A percentile compares a stretch with the other conserved stretches of the same genome.
phyloP scores from a whole-genome alignment of 2,329 filamentous ascomycete genomes.

The Cladophialophora yegresii region DNA sequence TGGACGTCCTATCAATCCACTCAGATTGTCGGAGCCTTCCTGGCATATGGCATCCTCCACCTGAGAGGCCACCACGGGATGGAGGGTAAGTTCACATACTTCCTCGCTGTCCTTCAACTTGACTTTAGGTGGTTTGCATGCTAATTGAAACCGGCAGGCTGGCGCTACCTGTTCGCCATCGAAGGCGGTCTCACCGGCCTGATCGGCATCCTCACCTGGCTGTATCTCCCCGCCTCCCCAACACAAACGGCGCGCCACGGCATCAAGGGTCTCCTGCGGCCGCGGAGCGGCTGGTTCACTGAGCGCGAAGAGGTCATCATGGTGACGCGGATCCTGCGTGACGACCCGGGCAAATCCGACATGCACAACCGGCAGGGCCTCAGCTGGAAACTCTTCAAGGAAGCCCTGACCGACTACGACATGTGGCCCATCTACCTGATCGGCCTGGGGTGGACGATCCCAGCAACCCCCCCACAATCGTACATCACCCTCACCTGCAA shows the following conservation, averaged over 20 bases:
- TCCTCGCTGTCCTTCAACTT: not conserved
- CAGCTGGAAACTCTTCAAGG: slow-evolving; percentile 60
- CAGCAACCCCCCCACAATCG: slow-evolving; percentile 51
- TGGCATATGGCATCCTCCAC: slow-evolving; percentile 38
- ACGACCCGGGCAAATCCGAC: slow-evolving; percentile 61
- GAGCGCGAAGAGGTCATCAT: slow-evolving; percentile 63
- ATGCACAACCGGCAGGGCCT: slow-evolving; percentile 64
- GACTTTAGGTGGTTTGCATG: not conserved
- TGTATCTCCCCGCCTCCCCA: slow-evolving; percentile 65
- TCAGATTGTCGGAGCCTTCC: slow-evolving; percentile 35
- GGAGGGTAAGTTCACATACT: not conserved
- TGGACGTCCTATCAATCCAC: slow-evolving; percentile 62
- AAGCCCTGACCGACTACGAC: slow-evolving; percentile 60
- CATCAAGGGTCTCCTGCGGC: slow-evolving; percentile 52
- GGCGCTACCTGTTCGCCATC: slow-evolving; percentile 43
- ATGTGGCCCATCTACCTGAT: slow-evolving; percentile 61
- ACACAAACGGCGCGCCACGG: slow-evolving; percentile 60
- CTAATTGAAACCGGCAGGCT: slow-evolving; percentile 48
- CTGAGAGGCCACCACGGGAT: slow-evolving; percentile 39
- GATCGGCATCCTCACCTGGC: slow-evolving; percentile 58
- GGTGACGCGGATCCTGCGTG: slow-evolving; percentile 60
- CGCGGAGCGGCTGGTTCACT: slow-evolving; percentile 59
- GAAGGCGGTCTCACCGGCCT: slow-evolving; percentile 53
- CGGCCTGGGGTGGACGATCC: slow-evolving; percentile 58
- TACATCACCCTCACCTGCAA: slow-evolving; percentile 64